Evolutionary conservation across 2,329 filamentous ascomycete species (phyloP), one percentile per base, ranked within the genome.

Genomic region (Davidsoniella eucalypti): DNA sequence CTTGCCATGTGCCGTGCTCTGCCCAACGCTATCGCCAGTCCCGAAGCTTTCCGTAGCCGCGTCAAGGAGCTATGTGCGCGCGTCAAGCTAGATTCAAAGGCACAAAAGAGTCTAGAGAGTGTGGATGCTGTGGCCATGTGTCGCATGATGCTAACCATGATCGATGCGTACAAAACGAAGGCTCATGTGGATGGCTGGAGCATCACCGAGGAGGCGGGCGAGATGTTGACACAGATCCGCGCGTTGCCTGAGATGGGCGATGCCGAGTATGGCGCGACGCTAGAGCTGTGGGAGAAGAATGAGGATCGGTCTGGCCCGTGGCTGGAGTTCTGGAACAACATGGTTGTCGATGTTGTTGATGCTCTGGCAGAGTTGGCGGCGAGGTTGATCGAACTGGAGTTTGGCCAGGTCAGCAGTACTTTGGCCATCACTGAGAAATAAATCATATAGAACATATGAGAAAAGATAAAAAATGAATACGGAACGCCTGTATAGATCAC

Each of bases 81-180:
- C 1, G 53, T 54, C 39, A 49, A 53, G 47, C 46, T 62, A n/a
- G 57, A 58, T 17, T 43, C 56, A 42, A 52, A 57, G 46, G 54
- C 56, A 12, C 56, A 61, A 12, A 56, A 65, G 17, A 53, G 58
- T 0, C 56, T 76, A 16, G 58, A 59, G 3, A 63, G 65, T 14
- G 66, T 72, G 8, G 74, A 78, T 51, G 72, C 73, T 54, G 66
- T 73, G 2, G 71, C 69, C 8, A 61, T 76, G 46, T 72, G 70
- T 54, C 72, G 78, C 56, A 69, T 69, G 50, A 58, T 78, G 12
- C 61, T 77, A 49, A 61, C 68, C 37, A 65, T 79, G 56, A 64
- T 72, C 10, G 55, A 69, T 17, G 60, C 65, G 26, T 65, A 68
- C 43, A 66, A 63, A 1, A 66, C 66, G 0, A 55, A 60, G 25